Base-by-base conservation (phyloP, 2,329 filamentous ascomycete genomes). In the Trichocomaceae sp. region DNA sequence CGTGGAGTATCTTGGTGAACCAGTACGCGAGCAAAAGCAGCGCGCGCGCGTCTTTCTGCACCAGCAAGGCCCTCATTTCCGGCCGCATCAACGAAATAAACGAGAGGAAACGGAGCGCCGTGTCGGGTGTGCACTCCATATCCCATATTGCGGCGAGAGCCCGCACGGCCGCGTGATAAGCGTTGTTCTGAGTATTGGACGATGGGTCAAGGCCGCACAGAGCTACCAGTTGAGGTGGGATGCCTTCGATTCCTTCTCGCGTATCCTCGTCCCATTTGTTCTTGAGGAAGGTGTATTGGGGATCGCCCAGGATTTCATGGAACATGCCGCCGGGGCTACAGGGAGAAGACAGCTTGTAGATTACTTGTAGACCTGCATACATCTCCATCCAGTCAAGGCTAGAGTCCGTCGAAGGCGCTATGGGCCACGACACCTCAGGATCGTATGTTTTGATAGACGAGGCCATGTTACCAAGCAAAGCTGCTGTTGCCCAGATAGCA, bases 361-460 rank as follows among this genome's bases (percentile, higher is more conserved):
- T 72, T 4, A 72, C 71, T 35, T 69, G 71, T 62, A 84, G 83
- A 0, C 79, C 79, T n/a, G 78, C 73, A 56, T 73, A 74, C 60
- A 85, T 72, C 48, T 73, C 77, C 3, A 85, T 65, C 82, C 82
- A 86, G 58, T 78, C 72, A 1, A 85, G 72, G 59, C 83, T 80
- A 1, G 67, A 58, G 0, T 71, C 58, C 0, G 71, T 69, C 0
- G 68, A 59, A 1, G 68, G 58, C 44, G 46, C 6, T 1, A 54
- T n/a, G 5, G 52, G 52, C 52, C 52, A 54, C 20, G 46, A 35
- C 15, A 10, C 15, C 33, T 54, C 52, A 33, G 37, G 46, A 17
- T 54, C 46, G 26, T 17, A 29, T 42, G 45, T 49, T 19, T n/a
- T 41, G 1, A 49, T 15, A 20, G 33, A 26, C 12, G 46, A n/a